Conservation (phyloP, 768 basidiomycete species). For the Gloeopeniophorella convolvens region DNA sequence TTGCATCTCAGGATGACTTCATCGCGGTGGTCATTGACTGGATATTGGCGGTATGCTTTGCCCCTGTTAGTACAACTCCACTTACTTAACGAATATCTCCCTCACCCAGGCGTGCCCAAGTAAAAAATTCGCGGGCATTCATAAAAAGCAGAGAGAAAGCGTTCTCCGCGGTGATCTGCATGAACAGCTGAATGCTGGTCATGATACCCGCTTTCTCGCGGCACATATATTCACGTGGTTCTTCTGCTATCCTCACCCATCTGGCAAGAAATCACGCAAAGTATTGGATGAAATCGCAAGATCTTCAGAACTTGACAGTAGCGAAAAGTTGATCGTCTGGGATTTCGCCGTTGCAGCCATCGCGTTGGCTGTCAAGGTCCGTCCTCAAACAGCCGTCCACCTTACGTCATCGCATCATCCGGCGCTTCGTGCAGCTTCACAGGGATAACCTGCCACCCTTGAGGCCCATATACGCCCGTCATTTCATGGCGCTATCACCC, state of each 20-base stretch:
- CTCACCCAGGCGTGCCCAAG: too few relatives aligned
- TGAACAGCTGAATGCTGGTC: constrained; percentile 13
- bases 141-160: background rate
- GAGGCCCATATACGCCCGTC: constrained; percentile 13
- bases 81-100: too few relatives aligned
- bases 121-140: too few relatives aligned
- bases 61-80: too few relatives aligned
- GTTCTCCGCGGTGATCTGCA: constrained; percentile 11
- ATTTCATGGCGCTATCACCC: constrained; percentile 16
- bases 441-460: constrained; percentile 14
- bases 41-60: constrained; percentile 17
- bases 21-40: constrained; percentile 9
- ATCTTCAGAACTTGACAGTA: background rate
- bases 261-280: background rate
- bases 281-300: background rate
- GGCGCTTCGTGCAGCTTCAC: constrained; percentile 2
- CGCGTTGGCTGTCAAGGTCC: constrained; percentile 19
- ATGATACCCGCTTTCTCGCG: constrained; percentile 19
- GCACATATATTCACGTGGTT: constrained; percentile 14
- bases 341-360: constrained; percentile 20
- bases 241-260: constrained; percentile 1
- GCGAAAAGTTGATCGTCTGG: constrained; percentile 3
- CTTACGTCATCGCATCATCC: background rate
- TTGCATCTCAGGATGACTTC: background rate
- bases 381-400: background rate